Percentiles rank a stretch among this genome's conserved stretches.
Conservation (phyloP, 129 eudicot genomes). For the Chrysanthemum lavandulifolium region DNA sequence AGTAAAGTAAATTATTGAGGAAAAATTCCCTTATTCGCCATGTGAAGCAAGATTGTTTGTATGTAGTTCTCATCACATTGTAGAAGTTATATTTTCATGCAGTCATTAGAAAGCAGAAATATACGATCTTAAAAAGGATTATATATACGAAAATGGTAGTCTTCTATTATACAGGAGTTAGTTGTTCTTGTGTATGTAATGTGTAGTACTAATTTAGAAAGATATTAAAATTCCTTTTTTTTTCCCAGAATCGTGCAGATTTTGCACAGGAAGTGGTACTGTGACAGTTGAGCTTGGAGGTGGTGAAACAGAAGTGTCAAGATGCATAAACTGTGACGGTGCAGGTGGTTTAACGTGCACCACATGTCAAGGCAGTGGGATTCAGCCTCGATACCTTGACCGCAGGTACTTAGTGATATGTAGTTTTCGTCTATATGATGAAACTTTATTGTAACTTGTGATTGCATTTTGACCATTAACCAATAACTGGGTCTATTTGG, state of each 20-base stretch:
- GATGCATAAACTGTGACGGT: slow-evolving; percentile 94
- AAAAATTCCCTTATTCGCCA: no score
- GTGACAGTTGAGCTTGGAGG: slow-evolving; percentile 94
- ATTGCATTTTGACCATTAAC: neutral
- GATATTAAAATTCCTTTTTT: slow-evolving; percentile 5
- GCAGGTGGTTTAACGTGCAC: slow-evolving; percentile 90
- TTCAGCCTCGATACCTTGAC: slow-evolving; percentile 97
- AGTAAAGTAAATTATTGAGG: no score
- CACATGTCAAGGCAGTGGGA: slow-evolving; percentile 95
- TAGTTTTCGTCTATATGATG: slow-evolving; percentile 3
- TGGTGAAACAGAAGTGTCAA: slow-evolving; percentile 78
- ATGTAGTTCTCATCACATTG: neutral
- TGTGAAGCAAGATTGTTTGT: slow-evolving; percentile 1
- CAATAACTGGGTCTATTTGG: neutral
- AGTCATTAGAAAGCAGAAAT: neutral
- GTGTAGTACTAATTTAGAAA: slow-evolving; percentile 13
- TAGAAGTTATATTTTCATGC: neutral
- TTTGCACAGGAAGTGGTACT: slow-evolving; percentile 79
- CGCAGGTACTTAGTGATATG: slow-evolving; percentile 55
- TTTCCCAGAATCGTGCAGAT: slow-evolving; percentile 76
- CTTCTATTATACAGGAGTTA: neutral
- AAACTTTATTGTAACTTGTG: neutral
- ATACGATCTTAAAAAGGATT: neutral
- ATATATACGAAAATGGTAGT: neutral
- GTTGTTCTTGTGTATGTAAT: neutral